Conservation (phyloP, 768 basidiomycete species). For the Suillus cothurnatus region DNA sequence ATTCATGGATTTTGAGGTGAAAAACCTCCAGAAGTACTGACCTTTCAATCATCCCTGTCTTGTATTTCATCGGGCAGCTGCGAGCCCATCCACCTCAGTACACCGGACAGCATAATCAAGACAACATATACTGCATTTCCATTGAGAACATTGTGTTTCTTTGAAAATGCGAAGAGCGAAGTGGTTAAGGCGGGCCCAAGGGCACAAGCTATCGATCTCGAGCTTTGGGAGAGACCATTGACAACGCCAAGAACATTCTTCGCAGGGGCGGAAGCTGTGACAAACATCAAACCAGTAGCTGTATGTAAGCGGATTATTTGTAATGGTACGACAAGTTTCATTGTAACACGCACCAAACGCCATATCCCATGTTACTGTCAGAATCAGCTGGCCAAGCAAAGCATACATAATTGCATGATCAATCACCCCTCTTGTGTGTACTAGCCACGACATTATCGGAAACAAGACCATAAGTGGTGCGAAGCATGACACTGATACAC, state of each 20-base stretch:
- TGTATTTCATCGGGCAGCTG: conserved; percentile 44
- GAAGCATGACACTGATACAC: conserved; percentile 39
- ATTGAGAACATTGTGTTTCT: conserved; percentile 47
- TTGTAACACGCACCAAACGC: conserved; percentile 39
- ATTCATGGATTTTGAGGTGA: background rate
- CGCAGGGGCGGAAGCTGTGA: conserved; percentile 55
- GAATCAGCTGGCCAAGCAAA: conserved; percentile 30
- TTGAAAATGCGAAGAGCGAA: conserved; percentile 55
- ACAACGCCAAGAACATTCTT: conserved; percentile 56
- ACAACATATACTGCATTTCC: conserved; percentile 54
- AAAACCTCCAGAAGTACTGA: background rate
- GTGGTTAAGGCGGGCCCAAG: conserved; percentile 51
- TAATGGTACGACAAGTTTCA: background rate
- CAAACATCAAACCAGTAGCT: conserved; percentile 56
- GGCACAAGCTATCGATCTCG: conserved; percentile 46
- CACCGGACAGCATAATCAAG: conserved; percentile 33
- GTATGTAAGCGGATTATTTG: conserved; percentile 10
- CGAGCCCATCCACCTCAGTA: conserved; percentile 36
- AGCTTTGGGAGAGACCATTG: conserved; percentile 57
- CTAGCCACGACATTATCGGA: conserved; percentile 46
- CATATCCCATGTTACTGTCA: conserved; percentile 40
- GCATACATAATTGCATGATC: conserved; percentile 40
- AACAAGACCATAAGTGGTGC: conserved; percentile 43
- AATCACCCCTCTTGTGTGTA: conserved; percentile 33
- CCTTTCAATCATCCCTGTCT: conserved; percentile 30